Evolutionary conservation across 2,329 filamentous ascomycete genomes (phyloP).

Genomic region (Hypocreales sp.): DNA sequence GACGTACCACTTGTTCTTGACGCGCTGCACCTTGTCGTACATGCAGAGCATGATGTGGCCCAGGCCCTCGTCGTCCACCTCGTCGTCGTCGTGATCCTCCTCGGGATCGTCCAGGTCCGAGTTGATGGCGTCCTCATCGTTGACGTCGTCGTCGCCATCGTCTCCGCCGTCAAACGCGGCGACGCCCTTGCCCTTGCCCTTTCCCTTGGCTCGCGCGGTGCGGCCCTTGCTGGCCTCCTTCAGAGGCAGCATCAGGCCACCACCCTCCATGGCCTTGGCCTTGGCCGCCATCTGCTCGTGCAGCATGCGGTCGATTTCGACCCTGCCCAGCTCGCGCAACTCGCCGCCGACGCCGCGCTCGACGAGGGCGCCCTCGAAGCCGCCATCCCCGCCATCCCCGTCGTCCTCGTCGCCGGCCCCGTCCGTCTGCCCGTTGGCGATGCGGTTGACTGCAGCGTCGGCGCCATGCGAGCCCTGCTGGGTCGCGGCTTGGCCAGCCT

Average conservation of each 20-base stretch:
- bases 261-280: slow-evolving; percentile 56
- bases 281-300: slow-evolving; percentile 51
- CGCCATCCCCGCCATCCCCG: too few relatives aligned
- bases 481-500: not conserved
- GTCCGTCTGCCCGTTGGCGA: slow-evolving; percentile 49
- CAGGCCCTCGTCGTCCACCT: slow-evolving; percentile 72
- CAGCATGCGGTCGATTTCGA: slow-evolving; percentile 54
- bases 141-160: slow-evolving; percentile 42
- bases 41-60: slow-evolving; percentile 95
- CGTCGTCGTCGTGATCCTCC: slow-evolving; percentile 68
- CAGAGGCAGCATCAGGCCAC: slow-evolving; percentile 60
- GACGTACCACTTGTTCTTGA: slow-evolving; percentile 89
- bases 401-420: slow-evolving; percentile 38
- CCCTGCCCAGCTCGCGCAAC: slow-evolving; percentile 37
- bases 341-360: slow-evolving; percentile 37
- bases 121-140: slow-evolving; percentile 93
- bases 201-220: slow-evolving; percentile 5
- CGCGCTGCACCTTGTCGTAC: slow-evolving; percentile 96
- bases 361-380: slow-evolving; percentile 44
- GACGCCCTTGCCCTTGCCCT: slow-evolving; percentile 14
- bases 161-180: slow-evolving; percentile 47
- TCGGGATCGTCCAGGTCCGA: slow-evolving; percentile 94
- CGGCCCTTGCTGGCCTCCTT: slow-evolving; percentile 31
- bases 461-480: slow-evolving; percentile 15
- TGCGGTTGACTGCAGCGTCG: slow-evolving; percentile 11